Evolutionary conservation across 306 rosid species (phyloP).

Genomic region (Canavalia gladiata): DNA sequence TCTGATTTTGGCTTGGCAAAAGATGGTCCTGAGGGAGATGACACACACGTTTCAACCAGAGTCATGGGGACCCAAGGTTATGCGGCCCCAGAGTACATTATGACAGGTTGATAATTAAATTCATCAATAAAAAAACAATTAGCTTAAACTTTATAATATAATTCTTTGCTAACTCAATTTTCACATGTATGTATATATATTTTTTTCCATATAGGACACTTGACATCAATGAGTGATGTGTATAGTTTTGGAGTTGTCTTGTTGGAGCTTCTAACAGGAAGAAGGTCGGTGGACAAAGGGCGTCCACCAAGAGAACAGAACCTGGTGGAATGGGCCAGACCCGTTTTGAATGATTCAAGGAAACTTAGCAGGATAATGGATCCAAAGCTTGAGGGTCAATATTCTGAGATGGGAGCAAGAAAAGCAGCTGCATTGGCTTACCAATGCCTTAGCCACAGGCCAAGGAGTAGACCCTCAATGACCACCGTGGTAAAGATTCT

Average conservation of each 20-base stretch:
- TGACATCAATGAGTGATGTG: conserved; percentile 95
- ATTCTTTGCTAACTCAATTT: not conserved
- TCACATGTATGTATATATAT: not conserved
- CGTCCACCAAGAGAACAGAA: conserved; percentile 80
- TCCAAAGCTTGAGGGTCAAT: conserved; percentile 84
- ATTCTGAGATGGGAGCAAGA: conserved; percentile 79
- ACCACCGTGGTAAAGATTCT: conserved; percentile 71
- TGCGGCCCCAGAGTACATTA: conserved; percentile 93
- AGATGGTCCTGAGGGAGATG: conserved; percentile 97
- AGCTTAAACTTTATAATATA: not conserved
- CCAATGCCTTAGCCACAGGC: conserved; percentile 89
- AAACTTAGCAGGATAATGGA: conserved; percentile 78
- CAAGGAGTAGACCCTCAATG: conserved; percentile 82
- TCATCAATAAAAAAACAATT: not conserved
- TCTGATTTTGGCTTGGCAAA: conserved; percentile 98
- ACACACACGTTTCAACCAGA: conserved; percentile 93
- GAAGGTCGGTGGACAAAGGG: conserved; percentile 78
- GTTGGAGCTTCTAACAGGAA: conserved; percentile 80
- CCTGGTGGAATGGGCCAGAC: conserved; percentile 87
- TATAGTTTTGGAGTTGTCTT: conserved; percentile 94
- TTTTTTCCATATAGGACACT: conserved; percentile 65
- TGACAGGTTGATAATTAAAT: conserved; percentile 72
- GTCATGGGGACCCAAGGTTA: conserved; percentile 99
- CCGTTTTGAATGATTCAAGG: conserved; percentile 66
- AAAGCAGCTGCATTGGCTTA: conserved; percentile 94